Conservation (phyloP, 2,329 filamentous ascomycete species). For the Hysterium pulicare region DNA sequence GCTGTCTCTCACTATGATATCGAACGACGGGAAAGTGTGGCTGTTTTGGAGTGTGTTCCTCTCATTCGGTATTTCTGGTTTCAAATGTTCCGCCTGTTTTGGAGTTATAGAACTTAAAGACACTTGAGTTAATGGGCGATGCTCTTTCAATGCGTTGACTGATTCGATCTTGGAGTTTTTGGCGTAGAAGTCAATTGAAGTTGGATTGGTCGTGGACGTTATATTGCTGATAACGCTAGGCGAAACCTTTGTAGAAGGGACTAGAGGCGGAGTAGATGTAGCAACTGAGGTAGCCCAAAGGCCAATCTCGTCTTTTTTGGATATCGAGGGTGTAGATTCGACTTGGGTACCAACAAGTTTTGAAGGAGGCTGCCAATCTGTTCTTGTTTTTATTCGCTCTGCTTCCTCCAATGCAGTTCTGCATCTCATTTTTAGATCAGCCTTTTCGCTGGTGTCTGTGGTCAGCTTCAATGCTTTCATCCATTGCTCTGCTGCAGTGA, state of each 20-base stretch:
- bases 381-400: constrained; percentile 65
- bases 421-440: constrained; percentile 65
- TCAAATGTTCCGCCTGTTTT: neutral
- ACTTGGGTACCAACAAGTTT: neutral
- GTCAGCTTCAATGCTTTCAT: constrained; percentile 70
- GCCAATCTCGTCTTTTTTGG: neutral
- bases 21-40: neutral
- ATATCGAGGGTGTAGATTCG: neutral
- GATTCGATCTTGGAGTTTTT: neutral
- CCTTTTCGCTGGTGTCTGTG: constrained; percentile 59
- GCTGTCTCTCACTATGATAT: neutral
- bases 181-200: neutral
- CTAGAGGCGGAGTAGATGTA: neutral
- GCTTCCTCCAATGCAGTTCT: constrained; percentile 67
- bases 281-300: neutral
- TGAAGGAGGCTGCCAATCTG: constrained; percentile 19
- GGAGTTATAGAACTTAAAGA: neutral
- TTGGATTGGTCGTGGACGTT: neutral
- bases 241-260: neutral
- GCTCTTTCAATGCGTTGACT: neutral
- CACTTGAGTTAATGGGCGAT: neutral
- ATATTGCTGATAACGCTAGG: too few relatives aligned
- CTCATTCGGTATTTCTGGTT: neutral
- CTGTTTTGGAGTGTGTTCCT: neutral
- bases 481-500: constrained; percentile 74